phyloP scores from a whole-genome alignment of 371 early-diverging fungal genomes.

The Actinomortierella wolfii region DNA sequence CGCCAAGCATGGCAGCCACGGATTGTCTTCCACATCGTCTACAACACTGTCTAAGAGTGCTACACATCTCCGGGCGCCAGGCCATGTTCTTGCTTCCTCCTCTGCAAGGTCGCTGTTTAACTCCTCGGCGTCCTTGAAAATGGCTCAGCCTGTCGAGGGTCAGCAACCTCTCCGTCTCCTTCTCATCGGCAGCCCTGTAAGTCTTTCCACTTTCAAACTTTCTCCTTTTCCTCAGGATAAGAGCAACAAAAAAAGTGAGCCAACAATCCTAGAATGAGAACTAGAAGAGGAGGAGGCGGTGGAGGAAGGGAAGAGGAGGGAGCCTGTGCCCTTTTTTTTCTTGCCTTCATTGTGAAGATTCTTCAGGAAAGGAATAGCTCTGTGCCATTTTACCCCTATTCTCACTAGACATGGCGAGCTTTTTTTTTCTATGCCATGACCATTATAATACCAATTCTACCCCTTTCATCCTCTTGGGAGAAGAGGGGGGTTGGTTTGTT shows the following conservation, averaged over 20 bases:
- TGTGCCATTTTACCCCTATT: too few species aligned
- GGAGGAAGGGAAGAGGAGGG: constrained; percentile 1
- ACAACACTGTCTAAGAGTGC: neutral
- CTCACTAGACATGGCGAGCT: too few species aligned
- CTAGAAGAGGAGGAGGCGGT: neutral
- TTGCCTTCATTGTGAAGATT: neutral
- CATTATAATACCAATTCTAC: too few species aligned
- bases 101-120: constrained; percentile 15
- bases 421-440: too few species aligned
- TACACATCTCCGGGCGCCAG: neutral
- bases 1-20: too few species aligned
- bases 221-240: neutral
- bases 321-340: neutral
- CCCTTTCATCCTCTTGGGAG: too few species aligned
- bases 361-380: too few species aligned
- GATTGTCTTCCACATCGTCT: neutral
- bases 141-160: constrained; percentile 28
- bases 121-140: constrained; percentile 15
- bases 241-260: neutral
- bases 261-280: neutral
- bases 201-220: constrained; percentile 6
- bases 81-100: too few species aligned
- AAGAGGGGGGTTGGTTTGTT: too few species aligned
- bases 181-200: constrained; percentile 67
- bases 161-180: constrained; percentile 54